These are phyloP conservation scores for Podospora australis DNA, from an alignment of 495 filamentous ascomycete genomes.

Conservation along the genomic window DNA sequence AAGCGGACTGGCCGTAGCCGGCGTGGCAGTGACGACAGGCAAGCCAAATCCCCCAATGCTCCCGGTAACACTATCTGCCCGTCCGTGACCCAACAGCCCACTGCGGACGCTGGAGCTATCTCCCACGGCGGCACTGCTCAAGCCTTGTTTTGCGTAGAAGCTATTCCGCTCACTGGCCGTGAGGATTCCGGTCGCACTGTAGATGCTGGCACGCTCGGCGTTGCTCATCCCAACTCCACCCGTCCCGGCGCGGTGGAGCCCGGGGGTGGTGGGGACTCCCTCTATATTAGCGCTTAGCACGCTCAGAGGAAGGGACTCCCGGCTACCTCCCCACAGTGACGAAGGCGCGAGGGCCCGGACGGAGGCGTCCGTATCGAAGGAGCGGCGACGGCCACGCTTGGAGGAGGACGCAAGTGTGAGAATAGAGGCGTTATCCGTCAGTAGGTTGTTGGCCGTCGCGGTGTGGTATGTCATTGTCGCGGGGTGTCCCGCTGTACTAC, in stretches of 20 bases:
- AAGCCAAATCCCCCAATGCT: conserved; percentile 50
- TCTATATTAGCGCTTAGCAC: conserved; percentile 75
- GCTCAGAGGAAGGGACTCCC: conserved; percentile 81
- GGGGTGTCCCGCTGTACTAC: conserved; percentile 49
- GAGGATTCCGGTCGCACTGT: conserved; percentile 69
- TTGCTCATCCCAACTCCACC: conserved; percentile 70
- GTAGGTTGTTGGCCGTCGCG: conserved; percentile 84
- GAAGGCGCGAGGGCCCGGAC: conserved; percentile 88
- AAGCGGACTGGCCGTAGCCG: conserved; percentile 50
- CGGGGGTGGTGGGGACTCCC: conserved; percentile 31
- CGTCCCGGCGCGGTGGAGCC: conserved; percentile 43
- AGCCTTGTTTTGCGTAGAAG: conserved; percentile 64
- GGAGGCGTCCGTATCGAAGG: conserved; percentile 92
- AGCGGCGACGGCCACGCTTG: conserved; percentile 79
- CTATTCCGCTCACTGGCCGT: conserved; percentile 67
- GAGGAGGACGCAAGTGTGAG: conserved; percentile 95
- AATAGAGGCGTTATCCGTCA: conserved; percentile 93
- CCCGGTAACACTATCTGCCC: conserved; percentile 75
- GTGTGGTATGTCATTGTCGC: conserved; percentile 79
- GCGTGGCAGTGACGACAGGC: background rate
- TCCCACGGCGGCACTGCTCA: conserved; percentile 61
- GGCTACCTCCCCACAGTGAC: conserved; percentile 82
- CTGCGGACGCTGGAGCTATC: conserved; percentile 77
- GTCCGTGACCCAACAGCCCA: conserved; percentile 64
- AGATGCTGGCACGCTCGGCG: conserved; percentile 78